phyloP scores from a whole-genome alignment of 306 rosid genomes.

The Cajanus cajan region DNA sequence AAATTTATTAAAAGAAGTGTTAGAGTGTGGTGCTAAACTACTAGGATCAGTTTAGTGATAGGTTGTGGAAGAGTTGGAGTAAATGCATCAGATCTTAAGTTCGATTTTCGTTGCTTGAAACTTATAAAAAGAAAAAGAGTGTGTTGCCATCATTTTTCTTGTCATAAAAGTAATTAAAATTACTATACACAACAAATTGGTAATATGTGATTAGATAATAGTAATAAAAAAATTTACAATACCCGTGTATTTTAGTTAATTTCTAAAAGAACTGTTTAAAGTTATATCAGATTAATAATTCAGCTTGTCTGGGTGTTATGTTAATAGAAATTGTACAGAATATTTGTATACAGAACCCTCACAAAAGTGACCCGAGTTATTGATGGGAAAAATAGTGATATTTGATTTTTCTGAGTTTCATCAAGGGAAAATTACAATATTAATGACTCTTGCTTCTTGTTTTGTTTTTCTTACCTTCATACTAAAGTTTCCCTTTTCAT shows the following conservation, averaged over 20 bases:
- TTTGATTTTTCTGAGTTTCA: not conserved
- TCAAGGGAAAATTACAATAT: not conserved
- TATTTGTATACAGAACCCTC: not conserved
- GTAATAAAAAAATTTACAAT: no score
- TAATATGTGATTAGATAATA: not conserved
- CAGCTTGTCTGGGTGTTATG: not conserved
- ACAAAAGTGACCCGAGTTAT: not conserved
- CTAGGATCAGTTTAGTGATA: no score
- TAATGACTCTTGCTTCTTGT: not conserved
- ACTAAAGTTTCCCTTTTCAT: not conserved
- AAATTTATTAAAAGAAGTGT: no score
- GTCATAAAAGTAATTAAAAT: no score
- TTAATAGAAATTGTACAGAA: not conserved
- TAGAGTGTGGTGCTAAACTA: no score
- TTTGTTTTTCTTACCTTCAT: slow-evolving; percentile 9
- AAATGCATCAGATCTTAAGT: no score
- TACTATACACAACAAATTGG: no score
- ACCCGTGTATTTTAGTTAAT: no score
- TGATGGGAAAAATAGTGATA: not conserved
- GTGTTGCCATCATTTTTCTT: no score
- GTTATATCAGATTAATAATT: not conserved
- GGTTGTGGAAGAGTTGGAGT: no score
- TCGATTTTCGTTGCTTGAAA: no score
- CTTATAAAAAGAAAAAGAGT: no score
- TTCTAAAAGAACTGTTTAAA: not conserved